Conservation (phyloP, 495 filamentous ascomycete genomes). For the Lasiosphaeria miniovina region DNA sequence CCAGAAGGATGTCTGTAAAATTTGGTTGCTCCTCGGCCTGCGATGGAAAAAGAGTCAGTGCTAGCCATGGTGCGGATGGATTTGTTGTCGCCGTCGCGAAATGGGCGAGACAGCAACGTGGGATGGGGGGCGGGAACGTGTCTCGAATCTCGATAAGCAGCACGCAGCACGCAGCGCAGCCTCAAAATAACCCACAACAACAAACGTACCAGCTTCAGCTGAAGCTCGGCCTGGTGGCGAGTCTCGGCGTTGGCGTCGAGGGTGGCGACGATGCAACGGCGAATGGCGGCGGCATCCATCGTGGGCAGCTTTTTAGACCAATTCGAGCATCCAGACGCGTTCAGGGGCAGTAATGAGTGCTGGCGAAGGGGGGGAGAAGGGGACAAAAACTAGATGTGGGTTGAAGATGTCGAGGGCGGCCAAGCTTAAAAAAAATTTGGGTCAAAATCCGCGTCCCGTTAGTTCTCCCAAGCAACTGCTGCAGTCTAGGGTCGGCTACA, state of each 20-base stretch:
- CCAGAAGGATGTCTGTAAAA: conserved; percentile 85
- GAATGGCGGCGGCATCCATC: conserved; percentile 86
- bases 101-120: conserved; percentile 7
- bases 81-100: conserved; percentile 4
- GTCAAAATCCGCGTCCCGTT: conserved; percentile 26
- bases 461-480: conserved; percentile 2
- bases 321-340: conserved; percentile 30
- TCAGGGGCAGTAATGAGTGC: conserved; percentile 10
- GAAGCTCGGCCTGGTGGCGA: conserved; percentile 82
- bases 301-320: conserved; percentile 28
- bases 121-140: conserved; percentile 9
- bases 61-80: conserved; percentile 8
- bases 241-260: conserved; percentile 81
- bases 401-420: conserved; percentile 22
- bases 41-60: conserved; percentile 9
- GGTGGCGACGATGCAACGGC: conserved; percentile 84
- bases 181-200: background rate
- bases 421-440: conserved; percentile 36
- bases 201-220: conserved; percentile 83
- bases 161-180: background rate
- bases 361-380: conserved; percentile 12
- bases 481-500: conserved; percentile 9
- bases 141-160: background rate
- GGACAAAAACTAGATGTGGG: conserved; percentile 20
- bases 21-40: conserved; percentile 89